Percentiles rank a stretch among this genome's conserved stretches.
Conservation (phyloP, 2,329 filamentous ascomycete species). For the Colletotrichum scovillei region DNA sequence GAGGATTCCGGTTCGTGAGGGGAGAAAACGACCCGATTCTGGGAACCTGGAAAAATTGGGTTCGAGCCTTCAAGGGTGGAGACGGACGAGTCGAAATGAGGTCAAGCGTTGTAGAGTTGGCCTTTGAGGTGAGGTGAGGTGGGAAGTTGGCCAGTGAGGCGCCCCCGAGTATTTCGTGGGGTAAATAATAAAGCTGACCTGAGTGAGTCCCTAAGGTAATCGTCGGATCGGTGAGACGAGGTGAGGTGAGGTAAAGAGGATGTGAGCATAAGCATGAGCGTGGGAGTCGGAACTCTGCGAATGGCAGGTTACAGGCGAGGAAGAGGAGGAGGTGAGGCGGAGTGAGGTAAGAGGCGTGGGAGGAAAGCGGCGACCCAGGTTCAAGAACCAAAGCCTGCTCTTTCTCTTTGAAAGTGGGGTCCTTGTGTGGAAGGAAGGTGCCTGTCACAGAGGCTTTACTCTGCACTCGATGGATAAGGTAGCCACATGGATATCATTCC, state of each 20-base stretch:
- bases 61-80: neutral
- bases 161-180: neutral
- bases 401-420: neutral
- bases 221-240: neutral
- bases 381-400: neutral
- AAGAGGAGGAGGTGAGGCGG: neutral
- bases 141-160: neutral
- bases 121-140: neutral
- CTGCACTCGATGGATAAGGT: neutral
- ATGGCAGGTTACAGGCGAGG: neutral
- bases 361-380: neutral
- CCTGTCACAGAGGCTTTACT: neutral
- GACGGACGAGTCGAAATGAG: neutral
- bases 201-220: neutral
- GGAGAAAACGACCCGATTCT: conserved; percentile 12
- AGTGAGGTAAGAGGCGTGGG: conserved; percentile 6
- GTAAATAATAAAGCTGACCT: neutral
- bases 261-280: neutral
- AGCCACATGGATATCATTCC: neutral
- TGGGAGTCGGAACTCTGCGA: neutral
- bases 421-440: neutral
- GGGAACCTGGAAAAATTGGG: conserved; percentile 17
- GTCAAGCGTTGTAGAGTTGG: neutral
- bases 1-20: conserved; percentile 21
- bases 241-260: neutral